Conservation (phyloP, 2,329 filamentous ascomycete genomes). For the Cadophora sp. region DNA sequence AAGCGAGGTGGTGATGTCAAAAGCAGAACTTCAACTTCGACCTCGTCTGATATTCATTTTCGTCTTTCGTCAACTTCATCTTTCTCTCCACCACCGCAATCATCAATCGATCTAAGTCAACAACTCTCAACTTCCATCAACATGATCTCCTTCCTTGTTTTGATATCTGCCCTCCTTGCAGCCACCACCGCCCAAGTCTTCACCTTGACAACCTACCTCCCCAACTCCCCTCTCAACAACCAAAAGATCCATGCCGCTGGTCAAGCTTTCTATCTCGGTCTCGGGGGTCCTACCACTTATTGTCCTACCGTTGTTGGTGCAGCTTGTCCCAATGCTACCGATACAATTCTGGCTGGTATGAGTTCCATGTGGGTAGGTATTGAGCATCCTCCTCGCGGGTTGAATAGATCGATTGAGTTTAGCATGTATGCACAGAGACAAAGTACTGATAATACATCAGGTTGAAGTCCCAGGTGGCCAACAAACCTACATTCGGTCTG, state of each 20-base stretch:
- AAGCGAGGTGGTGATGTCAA: not conserved
- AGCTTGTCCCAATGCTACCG: not conserved
- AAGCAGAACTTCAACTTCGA: not conserved
- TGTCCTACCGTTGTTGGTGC: not conserved
- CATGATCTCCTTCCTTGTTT: not conserved
- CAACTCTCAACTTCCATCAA: not conserved
- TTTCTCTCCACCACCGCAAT: not conserved
- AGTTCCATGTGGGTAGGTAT: conserved; percentile 8
- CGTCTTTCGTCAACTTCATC: not conserved
- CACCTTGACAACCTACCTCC: conserved; percentile 11
- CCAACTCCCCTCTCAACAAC: not conserved
- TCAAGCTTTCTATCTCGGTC: conserved; percentile 18
- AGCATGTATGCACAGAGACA: not conserved
- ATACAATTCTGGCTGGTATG: conserved; percentile 2
- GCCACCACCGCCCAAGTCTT: conserved; percentile 1
- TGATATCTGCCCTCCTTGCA: not conserved
- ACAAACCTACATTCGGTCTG: conserved; percentile 60
- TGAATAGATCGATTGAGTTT: not conserved
- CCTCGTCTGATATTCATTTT: not conserved
- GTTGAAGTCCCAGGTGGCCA: conserved; percentile 66
- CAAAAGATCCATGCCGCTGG: conserved; percentile 14
- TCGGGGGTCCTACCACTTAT: conserved; percentile 7
- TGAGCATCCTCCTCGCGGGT: not conserved
- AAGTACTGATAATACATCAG: not conserved
- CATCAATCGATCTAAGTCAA: not conserved